Evolutionary conservation across 495 filamentous ascomycete species (phyloP), one percentile per base, ranked within the genome.

Genomic region (Xylaria acuta): DNA sequence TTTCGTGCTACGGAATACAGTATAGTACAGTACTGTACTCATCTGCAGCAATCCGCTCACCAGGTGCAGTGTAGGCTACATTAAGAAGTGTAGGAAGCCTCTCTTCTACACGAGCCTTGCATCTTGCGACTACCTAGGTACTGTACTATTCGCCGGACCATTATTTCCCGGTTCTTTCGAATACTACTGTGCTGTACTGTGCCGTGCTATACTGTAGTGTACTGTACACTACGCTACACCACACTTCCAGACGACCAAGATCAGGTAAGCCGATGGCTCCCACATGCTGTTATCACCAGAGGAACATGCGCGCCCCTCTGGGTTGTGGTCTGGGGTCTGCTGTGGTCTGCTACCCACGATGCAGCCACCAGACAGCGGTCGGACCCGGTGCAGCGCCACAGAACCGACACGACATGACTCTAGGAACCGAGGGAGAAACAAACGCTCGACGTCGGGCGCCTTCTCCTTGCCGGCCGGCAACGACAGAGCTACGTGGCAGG

Each of bases 101-200:
- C 65, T 27, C 32, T 56, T 67, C 65, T 56, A 56, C 49, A 67
- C 65, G 65, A 56, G 65, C 32, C 65, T n/a, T 56, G 65, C 65
- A 67, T 54, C 45, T 36, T 32, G 11, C 22, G 36, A 14, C 38
- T 43, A n/a, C n/a, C n/a, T n/a, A n/a, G n/a, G n/a, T n/a, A n/a
- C n/a, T n/a, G n/a, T n/a, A n/a, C n/a, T n/a, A n/a, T n/a, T n/a
- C n/a, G n/a, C n/a, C n/a, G n/a, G n/a, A n/a, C n/a, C n/a, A n/a
- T n/a, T n/a, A n/a, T n/a, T n/a, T n/a, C n/a, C n/a, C n/a, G n/a
- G n/a, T n/a, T n/a, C n/a, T n/a, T n/a, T n/a, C n/a, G n/a, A n/a
- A n/a, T n/a, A n/a, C n/a, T n/a, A n/a, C n/a, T n/a, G n/a, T n/a
- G n/a, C n/a, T n/a, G n/a, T n/a, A n/a, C n/a, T n/a, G n/a, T n/a